Evolutionary conservation across 202 grass and related monocot genomes (phyloP), one percentile per base, ranked within the genome.

Genomic region (Eragrostis tef): DNA sequence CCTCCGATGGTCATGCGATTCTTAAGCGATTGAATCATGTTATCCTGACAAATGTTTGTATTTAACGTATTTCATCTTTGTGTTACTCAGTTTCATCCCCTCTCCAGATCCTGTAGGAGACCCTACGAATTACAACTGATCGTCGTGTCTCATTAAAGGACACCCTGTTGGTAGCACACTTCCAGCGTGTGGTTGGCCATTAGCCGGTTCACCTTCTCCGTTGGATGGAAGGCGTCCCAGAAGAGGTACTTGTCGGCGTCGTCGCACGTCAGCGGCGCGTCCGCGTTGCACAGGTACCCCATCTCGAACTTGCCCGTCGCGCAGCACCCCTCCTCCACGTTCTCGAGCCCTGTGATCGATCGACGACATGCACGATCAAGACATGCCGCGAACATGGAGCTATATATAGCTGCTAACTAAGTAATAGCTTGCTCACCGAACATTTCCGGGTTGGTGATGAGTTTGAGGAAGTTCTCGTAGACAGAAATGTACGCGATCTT

Each of bases 141-240:
- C 59, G 4, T 14, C 31, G 21, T 4, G 50, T 41, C 29, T 16
- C 22, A 14, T 85, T 27, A 94, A 12, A 92, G 50, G 77, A 94
- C 78, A 29, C 83, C 87, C 21, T 82, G 21, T 49, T 82, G 64
- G 89, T 81, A 75, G 81, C 77, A 73, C 3, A 67, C 63, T 3
- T 84, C 8, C 15, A 97, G 84, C 4, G 86, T 90, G 63, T 87
- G 49, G 11, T 92, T 85, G 2, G 91, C 81, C 77, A 97, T 80
- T 34, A 94, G 17, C n/a, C 80, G 21, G 67, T 94, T 87, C 16
- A 94, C 67, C 85, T 94, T 97, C 89, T 97, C 69, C 7, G 89
- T 89, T 4, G 94, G 91, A 43, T 97, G 94, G 84, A 97, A 89
- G 0, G 91, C 85, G 81, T 97, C 94, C 89, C 91, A 97, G 72